Conservation (phyloP, 768 basidiomycete genomes). For the Panaeolus cyanescens region DNA sequence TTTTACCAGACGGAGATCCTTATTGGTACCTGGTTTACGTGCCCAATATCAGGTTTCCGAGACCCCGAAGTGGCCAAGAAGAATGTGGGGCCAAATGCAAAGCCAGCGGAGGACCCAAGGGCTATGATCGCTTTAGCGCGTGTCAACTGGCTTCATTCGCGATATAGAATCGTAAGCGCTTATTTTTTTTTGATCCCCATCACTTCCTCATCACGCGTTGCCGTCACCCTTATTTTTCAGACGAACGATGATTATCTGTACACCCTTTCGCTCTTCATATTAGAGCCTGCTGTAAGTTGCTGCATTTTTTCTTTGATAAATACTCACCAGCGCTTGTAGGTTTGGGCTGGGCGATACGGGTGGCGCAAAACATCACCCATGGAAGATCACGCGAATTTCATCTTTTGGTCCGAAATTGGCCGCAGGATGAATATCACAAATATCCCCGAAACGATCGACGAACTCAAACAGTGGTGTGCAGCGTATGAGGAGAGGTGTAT, state of each 20-base stretch:
- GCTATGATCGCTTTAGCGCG: conserved; percentile 42
- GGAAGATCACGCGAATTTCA: conserved; percentile 43
- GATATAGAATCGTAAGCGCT: conserved; percentile 38
- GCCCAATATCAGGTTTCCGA: conserved; percentile 31
- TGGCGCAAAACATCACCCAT: conserved; percentile 47
- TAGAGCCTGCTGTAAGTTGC: conserved; percentile 39
- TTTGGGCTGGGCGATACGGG: conserved; percentile 40
- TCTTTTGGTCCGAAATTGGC: conserved; percentile 22
- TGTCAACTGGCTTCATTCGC: conserved; percentile 44
- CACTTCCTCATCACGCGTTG: neutral
- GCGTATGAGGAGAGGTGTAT: conserved; percentile 43
- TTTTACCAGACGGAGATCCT: conserved; percentile 44
- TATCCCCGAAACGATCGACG: conserved; percentile 44
- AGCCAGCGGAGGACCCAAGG: conserved; percentile 37
- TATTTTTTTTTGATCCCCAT: neutral
- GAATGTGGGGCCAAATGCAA: conserved; percentile 13
- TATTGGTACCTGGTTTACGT: conserved; percentile 41
- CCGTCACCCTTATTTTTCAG: conserved; percentile 10
- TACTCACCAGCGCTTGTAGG: conserved; percentile 17
- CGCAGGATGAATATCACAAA: conserved; percentile 43
- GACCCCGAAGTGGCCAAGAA: conserved; percentile 14
- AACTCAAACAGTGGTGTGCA: conserved; percentile 33
- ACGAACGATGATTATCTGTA: conserved; percentile 45
- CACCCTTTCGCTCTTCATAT: conserved; percentile 38
- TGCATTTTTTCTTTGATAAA: neutral